Percentiles rank a stretch among this genome's conserved stretches.
Evolutionary conservation across 176 grass and related monocot genomes (phyloP).

Genomic region (Oryza glaberrima): DNA sequence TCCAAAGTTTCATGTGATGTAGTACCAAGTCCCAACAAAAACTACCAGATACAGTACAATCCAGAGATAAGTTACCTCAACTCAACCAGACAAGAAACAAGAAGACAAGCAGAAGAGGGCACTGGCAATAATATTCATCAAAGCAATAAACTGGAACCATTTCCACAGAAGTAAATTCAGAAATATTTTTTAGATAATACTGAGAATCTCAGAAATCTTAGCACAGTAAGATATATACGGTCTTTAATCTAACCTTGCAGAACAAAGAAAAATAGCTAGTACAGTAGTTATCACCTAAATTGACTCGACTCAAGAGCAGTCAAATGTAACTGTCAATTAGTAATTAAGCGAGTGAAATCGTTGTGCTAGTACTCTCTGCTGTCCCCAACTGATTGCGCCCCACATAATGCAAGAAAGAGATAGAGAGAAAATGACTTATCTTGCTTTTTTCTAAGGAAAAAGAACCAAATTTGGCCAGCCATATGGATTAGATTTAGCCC

Average conservation of each 20-base stretch:
- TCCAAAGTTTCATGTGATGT: constrained; percentile 41
- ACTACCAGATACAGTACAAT: background rate
- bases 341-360: background rate
- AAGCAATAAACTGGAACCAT: background rate
- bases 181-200: too few species aligned
- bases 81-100: constrained; percentile 8
- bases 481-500: constrained; percentile 4
- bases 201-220: too few species aligned
- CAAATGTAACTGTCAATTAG: constrained; percentile 1
- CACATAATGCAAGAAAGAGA: constrained; percentile 30
- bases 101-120: background rate
- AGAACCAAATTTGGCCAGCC: constrained; percentile 50
- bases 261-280: background rate
- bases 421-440: background rate
- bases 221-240: background rate
- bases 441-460: constrained; percentile 21
- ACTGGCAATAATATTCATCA: background rate
- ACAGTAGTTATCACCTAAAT: background rate
- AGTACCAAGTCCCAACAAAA: constrained; percentile 8
- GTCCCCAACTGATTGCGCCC: constrained; percentile 22
- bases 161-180: background rate
- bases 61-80: background rate
- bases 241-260: background rate
- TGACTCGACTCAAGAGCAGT: background rate
- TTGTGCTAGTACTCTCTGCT: background rate